Evolutionary conservation across 148 eudicot genomes (phyloP).

Genomic region (Cornus controversa): DNA sequence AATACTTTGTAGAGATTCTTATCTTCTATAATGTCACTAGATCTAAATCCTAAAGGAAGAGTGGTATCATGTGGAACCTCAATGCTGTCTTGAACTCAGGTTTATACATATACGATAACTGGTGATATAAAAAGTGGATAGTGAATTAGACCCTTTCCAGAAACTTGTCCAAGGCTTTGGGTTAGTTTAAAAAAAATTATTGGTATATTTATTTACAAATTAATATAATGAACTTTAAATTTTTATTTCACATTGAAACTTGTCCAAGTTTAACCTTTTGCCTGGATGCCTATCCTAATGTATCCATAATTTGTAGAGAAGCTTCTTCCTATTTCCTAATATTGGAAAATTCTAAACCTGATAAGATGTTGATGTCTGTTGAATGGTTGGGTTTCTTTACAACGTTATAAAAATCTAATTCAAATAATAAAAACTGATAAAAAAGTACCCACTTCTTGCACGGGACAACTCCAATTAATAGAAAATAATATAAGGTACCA

Average conservation of each 20-base stretch:
- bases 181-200: too few relatives aligned
- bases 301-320: neutral
- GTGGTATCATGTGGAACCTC: neutral
- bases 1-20: neutral
- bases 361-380: too few relatives aligned
- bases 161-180: too few relatives aligned
- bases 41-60: neutral
- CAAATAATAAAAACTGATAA: too few relatives aligned
- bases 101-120: neutral
- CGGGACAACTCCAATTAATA: too few relatives aligned
- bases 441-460: too few relatives aligned
- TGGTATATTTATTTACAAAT: too few relatives aligned
- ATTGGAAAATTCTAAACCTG: too few relatives aligned
- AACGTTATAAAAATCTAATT: too few relatives aligned
- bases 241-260: neutral
- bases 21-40: neutral
- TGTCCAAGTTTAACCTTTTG: neutral
- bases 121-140: neutral
- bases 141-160: neutral
- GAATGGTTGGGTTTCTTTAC: too few relatives aligned
- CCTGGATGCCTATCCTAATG: neutral
- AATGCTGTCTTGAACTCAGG: neutral
- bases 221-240: neutral
- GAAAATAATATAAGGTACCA: too few relatives aligned
- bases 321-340: too few relatives aligned